Percentiles rank a stretch among this genome's conserved stretches.
Evolutionary conservation across 345 rosid species (phyloP).

Genomic region (Tarenaya hassleriana): DNA sequence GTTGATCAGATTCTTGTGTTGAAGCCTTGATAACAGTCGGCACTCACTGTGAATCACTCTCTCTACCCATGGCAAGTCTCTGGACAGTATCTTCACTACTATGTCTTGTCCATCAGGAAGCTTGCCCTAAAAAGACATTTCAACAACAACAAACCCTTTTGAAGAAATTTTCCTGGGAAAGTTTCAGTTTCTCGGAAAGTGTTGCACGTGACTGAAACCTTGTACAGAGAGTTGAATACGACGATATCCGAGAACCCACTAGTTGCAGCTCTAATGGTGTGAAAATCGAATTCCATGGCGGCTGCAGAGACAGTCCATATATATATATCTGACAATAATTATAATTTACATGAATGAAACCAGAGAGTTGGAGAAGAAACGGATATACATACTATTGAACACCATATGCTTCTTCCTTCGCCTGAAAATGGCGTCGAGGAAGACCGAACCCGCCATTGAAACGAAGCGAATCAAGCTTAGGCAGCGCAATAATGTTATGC

Average conservation of each 20-base stretch:
- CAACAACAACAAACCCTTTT: neutral
- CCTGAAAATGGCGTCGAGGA: slow-evolving; percentile 12
- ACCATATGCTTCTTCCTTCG: slow-evolving; percentile 38
- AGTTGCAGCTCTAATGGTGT: slow-evolving; percentile 34
- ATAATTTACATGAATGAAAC: neutral
- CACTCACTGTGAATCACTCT: slow-evolving; percentile 20
- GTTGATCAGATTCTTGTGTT: slow-evolving; percentile 46
- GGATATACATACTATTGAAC: neutral
- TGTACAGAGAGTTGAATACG: slow-evolving; percentile 30
- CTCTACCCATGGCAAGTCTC: slow-evolving; percentile 4
- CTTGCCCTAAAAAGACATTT: slow-evolving; percentile 33
- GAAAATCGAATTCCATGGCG: slow-evolving; percentile 19
- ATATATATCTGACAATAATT: neutral
- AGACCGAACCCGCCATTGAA: too few species aligned
- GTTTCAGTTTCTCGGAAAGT: neutral
- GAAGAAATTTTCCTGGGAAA: too few species aligned
- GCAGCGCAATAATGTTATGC: too few species aligned
- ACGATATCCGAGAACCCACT: slow-evolving; percentile 31
- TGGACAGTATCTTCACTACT: slow-evolving; percentile 37
- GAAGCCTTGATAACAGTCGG: slow-evolving; percentile 38
- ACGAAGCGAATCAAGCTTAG: too few species aligned
- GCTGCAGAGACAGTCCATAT: slow-evolving; percentile 2
- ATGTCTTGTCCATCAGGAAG: slow-evolving; percentile 41
- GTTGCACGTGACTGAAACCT: slow-evolving; percentile 26
- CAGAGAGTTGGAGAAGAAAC: neutral